Base-by-base conservation (phyloP, 257 asterid species). In the Perilla frutescens region DNA sequence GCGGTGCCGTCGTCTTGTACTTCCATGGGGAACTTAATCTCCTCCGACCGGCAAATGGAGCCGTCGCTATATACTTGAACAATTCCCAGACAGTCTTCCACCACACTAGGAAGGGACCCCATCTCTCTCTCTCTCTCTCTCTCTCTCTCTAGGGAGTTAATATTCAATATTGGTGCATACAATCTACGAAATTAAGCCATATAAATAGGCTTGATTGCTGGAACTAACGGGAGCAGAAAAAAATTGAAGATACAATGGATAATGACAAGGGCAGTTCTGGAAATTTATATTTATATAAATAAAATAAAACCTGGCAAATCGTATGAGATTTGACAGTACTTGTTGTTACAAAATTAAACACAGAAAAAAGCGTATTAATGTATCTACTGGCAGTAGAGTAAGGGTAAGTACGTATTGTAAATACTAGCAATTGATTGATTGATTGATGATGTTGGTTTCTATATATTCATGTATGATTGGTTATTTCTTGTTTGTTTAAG, bases 1-100 rank as follows among this genome's bases (percentile, higher is more conserved):
- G 91, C 87, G 29, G 91, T 76, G 54, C 88, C 89, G 75, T 92
- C 94, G 81, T 87, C 91, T 0, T 75, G 72, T n/a, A 84, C 83
- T 36, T 72, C 40, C 76, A 81, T 48, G 1, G 87, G 88, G 44
- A 87, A 71, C 7, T 74, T 68, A 7, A 74, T 68, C 14, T 43
- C 66, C 6, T 63, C 62, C 4, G 83, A 13, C 31, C 96, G 82
- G 73, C 34, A 72, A 78, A 89, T 56, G 60, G 96, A 79, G 71
- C 96, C 96, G 70, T 89, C 91, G 72, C 90, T 89, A 34, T 59
- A 58, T 5, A 89, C 57, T 56, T 82, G 85, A 26, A 89, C 63
- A 1, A 85, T 6, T 14, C 93, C 93, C 1, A 76, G 49, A 40
- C 86, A 82, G 69, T 89, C 88, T 75, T 89, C 96, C 4, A 87